Base-by-base conservation (phyloP, 164 flowering plant genomes). In the Umbellularia californica region DNA sequence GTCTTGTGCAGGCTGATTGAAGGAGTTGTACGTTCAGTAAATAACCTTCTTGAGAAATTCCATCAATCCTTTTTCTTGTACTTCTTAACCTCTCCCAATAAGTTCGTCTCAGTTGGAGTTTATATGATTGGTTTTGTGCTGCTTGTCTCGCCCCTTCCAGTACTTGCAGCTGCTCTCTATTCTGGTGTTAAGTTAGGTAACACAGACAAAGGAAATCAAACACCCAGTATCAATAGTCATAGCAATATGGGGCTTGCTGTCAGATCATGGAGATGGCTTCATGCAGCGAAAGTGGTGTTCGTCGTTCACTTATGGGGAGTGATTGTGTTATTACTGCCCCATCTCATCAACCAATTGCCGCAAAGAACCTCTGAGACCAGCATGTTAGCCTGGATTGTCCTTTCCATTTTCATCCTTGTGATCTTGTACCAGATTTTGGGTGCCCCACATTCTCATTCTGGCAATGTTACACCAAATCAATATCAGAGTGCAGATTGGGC, bases 11-110 rank as follows among this genome's bases (percentile, higher is more conserved):
- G 99, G 86, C 86, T 95, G 84, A 81, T 92, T 81, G 99, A 95
- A 84, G 97, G 97, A 79, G 87, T 89, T 28, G 70, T 93, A 22
- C 86, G 98, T 14, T 92, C 98, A 51, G 89, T 93, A 71, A 95
- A 94, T 83, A 95, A 95, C 76, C 97, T 95, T 60, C 97, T 95
- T 7, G 97, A 95, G 85, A 95, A 95, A 85, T 95, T 95, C 81
- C 99, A 93, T 79, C 99, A 95, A 77, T 95, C 98, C 55, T 93
- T 92, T 81, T 95, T 95, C 70, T 89, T 95, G 5, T 95, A 95
- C 82, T 89, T 95, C 30, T 75, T 93, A 74, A 88, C 97, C 68
- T 86, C 93, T 72, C 88, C 98, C 23, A 79, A 86, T 73, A 90
- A 86, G 79, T 95, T 93, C 74, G 94, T 93, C 10, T 95, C 98